Base-by-base conservation (phyloP, 2,329 filamentous ascomycete species). In the Cercospora sp. region DNA sequence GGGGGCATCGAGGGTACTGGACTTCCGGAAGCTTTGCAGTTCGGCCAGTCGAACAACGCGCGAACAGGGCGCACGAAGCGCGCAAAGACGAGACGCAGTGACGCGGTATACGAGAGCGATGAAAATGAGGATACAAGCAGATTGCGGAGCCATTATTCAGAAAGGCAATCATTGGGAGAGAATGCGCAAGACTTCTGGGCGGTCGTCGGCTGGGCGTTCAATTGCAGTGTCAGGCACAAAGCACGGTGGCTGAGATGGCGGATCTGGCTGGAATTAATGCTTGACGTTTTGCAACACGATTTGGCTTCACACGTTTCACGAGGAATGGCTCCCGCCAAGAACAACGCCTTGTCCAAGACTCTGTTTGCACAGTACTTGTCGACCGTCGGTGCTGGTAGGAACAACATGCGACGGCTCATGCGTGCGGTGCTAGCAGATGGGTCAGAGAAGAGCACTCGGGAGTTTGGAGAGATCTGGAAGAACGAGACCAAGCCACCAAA, bases 181-280 rank as follows among this genome's bases (percentile, higher is more conserved):
- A 86, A 87, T n/a, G 91, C 90, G 0, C 89, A 91, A 69, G 92
- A 97, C 76, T 96, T 98, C 75, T 99, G 95, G 93, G 87, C 89
- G 51, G 87, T 92, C 0, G 86, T 95, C 0, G 95, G 94, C 3
- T 98, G 95, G 95, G 91, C 92, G 0, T 93, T 98, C 78, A 95
- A 94, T 77, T 98, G 94, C 81, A 94, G 92, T 62, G 85, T 91
- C 1, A 79, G 86, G 34, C 85, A 94, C 73, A 88, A 88, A 1
- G 85, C 86, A 49, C 86, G 94, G 21, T 98, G 95, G 94, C 85
- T 84, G 61, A 86, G 89, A 75, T 98, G 94, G 93, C 88, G 86
- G 73, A 80, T 88, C 7, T 97, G 93, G 91, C 82, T 98, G 13
- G 86, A 89, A 37, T 89, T 91, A 69, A 90, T 97, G 85, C 79